Base-by-base conservation (phyloP, 768 basidiomycete species). In the Leccinum barrowsii region DNA sequence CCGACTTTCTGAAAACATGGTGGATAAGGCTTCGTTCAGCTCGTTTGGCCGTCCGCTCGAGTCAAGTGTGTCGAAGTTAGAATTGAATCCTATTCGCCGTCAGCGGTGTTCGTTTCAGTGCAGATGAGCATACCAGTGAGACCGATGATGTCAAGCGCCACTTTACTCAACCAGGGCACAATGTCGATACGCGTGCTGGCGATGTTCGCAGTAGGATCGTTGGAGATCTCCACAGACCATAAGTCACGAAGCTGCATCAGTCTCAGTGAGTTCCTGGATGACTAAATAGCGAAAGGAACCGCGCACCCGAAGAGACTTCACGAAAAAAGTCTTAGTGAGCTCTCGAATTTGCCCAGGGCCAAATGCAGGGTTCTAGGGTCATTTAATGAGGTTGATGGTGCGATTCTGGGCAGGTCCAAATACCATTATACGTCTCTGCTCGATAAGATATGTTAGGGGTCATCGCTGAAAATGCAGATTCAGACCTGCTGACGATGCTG, bases 341-440 rank as follows among this genome's bases (percentile, higher is more conserved):
- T 80, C 81, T 2, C 85, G 75, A 40, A 87, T 78, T 62, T 86
- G 85, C 1, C 78, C 70, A 2, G 78, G 76, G 1, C 86, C 84
- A 62, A 89, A 89, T 0, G 85, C 85, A 12, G 86, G 86, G 60
- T 87, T 88, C 86, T 78, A 46, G 8, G 35, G 12, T 10, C 2
- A 8, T 51, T 49, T 8, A 52, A n/a, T 56, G 42, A 56, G 42
- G 10, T 12, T 24, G 13, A 22, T 26, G 2, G 5, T 5, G 35
- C 4, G 35, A 19, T 22, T 24, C 21, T n/a, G 13, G 4, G 24
- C 1, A 24, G 24, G 13, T 15, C 5, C 32, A 17, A 40, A 2
- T 55, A 73, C 74, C 74, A 77, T 71, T 19, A 74, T 66, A 15
- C 61, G 62, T 54, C 70, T 63, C 66, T 66, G 37, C 37, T 53